phyloP scores from a whole-genome alignment of 192 early-diverging fungal genomes.

The Coemansia erecta region DNA sequence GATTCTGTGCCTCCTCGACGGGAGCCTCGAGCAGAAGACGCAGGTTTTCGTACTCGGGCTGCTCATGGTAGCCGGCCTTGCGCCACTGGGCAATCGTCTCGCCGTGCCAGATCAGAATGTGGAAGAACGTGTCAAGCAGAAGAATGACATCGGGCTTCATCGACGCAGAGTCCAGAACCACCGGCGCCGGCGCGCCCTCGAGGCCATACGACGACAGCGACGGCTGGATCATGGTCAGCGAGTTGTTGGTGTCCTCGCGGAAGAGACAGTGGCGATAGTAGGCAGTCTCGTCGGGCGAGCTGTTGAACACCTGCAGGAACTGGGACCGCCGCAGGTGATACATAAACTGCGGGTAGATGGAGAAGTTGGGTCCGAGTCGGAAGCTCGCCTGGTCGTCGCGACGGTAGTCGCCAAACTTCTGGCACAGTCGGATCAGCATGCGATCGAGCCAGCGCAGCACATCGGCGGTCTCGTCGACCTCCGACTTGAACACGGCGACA shows the following conservation, averaged over 20 bases:
- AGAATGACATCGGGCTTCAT: conserved; percentile 92
- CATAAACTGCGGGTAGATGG: conserved; percentile 99
- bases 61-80: conserved; percentile 92
- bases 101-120: conserved; percentile 98
- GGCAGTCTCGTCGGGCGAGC: conserved; percentile 97
- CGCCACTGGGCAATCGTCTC: conserved; percentile 97
- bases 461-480: conserved; percentile 95
- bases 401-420: conserved; percentile 93
- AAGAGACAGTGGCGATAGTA: conserved; percentile 84
- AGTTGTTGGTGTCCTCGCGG: conserved; percentile 94
- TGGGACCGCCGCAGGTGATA: conserved; percentile 95
- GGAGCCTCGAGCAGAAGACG: conserved; percentile 90
- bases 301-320: conserved; percentile 99
- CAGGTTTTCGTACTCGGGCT: conserved; percentile 92
- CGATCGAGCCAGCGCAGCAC: conserved; percentile 97
- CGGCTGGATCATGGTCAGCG: conserved; percentile 99
- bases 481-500: conserved; percentile 95
- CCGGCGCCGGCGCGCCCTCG: conserved; percentile 83
- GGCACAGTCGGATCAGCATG: conserved; percentile 98
- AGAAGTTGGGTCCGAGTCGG: conserved; percentile 87
- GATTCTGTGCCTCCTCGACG: conserved; percentile 83
- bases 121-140: conserved; percentile 97
- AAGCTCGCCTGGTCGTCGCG: conserved; percentile 95
- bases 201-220: conserved; percentile 92
- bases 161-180: conserved; percentile 95